Percentiles rank a stretch among this genome's conserved stretches.
Conservation (phyloP, 805 yeast species). For the Candida corydali region DNA sequence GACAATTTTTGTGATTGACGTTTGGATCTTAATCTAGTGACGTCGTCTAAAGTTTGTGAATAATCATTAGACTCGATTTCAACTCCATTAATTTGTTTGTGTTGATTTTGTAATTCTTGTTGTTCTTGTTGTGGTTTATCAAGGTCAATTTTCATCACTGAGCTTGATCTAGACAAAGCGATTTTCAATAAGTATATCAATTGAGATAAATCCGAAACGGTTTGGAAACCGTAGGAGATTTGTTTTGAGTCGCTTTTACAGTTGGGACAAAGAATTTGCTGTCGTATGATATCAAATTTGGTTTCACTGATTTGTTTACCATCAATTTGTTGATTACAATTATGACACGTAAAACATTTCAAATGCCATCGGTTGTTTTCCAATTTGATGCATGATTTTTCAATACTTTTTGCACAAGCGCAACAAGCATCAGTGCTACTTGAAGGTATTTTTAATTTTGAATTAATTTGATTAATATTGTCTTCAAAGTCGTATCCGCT, state of each 20-base stretch:
- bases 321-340: conserved; percentile 42
- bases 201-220: conserved; percentile 69
- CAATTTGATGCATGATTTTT: conserved; percentile 69
- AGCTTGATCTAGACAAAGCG: conserved; percentile 71
- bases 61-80: conserved; percentile 40
- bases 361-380: conserved; percentile 74
- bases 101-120: neutral
- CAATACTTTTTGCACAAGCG: conserved; percentile 70
- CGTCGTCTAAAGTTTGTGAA: conserved; percentile 67
- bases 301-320: conserved; percentile 41
- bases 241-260: conserved; percentile 49
- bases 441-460: conserved; percentile 44
- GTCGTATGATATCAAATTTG: conserved; percentile 35
- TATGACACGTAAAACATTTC: conserved; percentile 64
- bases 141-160: conserved; percentile 45
- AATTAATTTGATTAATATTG: conserved; percentile 12
- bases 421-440: conserved; percentile 75
- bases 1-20: conserved; percentile 61
- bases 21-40: conserved; percentile 68
- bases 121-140: conserved; percentile 3
- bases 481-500: conserved; percentile 14
- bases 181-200: conserved; percentile 73
- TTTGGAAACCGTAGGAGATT: conserved; percentile 50
- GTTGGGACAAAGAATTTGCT: conserved; percentile 50
- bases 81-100: neutral